Percentiles rank a stretch among this genome's conserved stretches.
Evolutionary conservation across 23 red algal genomes (phyloP).

Genomic region (Gracilaria gracilis): DNA sequence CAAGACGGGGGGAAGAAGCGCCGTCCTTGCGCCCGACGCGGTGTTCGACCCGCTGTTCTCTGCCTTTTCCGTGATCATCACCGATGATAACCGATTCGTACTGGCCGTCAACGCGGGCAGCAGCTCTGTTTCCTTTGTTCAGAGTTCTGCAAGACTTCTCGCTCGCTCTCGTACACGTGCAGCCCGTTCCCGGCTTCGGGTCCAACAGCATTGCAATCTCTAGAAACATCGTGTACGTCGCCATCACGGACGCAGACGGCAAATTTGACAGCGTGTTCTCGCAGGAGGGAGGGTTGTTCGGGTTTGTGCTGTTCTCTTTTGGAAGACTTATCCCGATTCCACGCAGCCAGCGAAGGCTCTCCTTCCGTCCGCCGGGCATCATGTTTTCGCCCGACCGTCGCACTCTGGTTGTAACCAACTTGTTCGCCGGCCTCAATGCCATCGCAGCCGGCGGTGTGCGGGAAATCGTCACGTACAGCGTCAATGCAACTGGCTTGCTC

Average conservation of each 20-base stretch:
- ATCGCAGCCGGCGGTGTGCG: neutral
- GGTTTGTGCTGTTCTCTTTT: neutral
- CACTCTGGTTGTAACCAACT: neutral
- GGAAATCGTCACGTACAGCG: constrained; percentile 14
- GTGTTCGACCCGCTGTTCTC: constrained; percentile 28
- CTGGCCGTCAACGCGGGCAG: constrained; percentile 37
- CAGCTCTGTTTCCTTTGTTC: constrained; percentile 73
- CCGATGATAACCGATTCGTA: neutral
- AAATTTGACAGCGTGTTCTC: neutral
- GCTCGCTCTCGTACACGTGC: neutral
- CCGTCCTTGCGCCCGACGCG: neutral
- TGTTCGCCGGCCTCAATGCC: neutral
- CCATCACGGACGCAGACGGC: constrained; percentile 3
- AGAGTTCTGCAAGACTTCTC: constrained; percentile 14
- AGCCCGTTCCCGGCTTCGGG: constrained; percentile 8
- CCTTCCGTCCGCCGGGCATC: constrained; percentile 17
- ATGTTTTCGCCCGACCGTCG: neutral
- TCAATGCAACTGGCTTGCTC: neutral
- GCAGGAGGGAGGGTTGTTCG: neutral
- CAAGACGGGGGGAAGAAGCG: constrained; percentile 19
- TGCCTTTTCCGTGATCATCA: constrained; percentile 13
- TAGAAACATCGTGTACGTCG: constrained; percentile 5
- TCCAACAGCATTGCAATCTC: constrained; percentile 4
- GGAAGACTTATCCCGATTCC: neutral
- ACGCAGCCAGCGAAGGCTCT: neutral